phyloP scores from a whole-genome alignment of 2,329 filamentous ascomycete genomes.

The Colletotrichum chrysophilum region DNA sequence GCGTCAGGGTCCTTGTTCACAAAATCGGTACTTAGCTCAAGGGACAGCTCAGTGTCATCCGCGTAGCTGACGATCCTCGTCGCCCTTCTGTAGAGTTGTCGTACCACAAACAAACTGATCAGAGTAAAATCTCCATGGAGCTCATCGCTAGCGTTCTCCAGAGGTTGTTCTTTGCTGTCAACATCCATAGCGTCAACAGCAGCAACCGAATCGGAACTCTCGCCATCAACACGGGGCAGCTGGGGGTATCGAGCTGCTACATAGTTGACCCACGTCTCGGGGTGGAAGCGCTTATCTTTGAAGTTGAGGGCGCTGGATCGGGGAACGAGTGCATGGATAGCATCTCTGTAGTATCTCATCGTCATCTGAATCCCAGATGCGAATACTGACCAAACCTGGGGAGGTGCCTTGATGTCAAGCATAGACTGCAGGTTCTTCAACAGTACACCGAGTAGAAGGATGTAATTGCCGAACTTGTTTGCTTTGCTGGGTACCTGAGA shows the following conservation, averaged over 20 bases:
- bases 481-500: constrained; percentile 39
- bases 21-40: constrained; percentile 39
- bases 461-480: constrained; percentile 42
- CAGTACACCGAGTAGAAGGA: constrained; percentile 42
- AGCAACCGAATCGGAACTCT: neutral
- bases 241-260: constrained; percentile 3
- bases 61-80: constrained; percentile 32
- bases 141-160: constrained; percentile 24
- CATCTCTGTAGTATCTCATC: constrained; percentile 30
- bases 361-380: constrained; percentile 37
- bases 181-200: neutral
- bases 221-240: constrained; percentile 3
- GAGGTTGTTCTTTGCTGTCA: neutral
- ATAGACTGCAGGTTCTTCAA: constrained; percentile 38
- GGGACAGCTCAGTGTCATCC: constrained; percentile 23
- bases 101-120: constrained; percentile 40
- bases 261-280: constrained; percentile 13
- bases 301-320: neutral
- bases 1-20: constrained; percentile 23
- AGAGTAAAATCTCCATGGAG: constrained; percentile 43
- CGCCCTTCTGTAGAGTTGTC: constrained; percentile 46
- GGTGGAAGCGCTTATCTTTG: constrained; percentile 4
- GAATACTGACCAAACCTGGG: constrained; percentile 42
- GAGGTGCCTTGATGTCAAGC: constrained; percentile 35
- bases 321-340: neutral